Evolutionary conservation across 768 basidiomycete species (phyloP).

Genomic region (Strobilomyces confusus): DNA sequence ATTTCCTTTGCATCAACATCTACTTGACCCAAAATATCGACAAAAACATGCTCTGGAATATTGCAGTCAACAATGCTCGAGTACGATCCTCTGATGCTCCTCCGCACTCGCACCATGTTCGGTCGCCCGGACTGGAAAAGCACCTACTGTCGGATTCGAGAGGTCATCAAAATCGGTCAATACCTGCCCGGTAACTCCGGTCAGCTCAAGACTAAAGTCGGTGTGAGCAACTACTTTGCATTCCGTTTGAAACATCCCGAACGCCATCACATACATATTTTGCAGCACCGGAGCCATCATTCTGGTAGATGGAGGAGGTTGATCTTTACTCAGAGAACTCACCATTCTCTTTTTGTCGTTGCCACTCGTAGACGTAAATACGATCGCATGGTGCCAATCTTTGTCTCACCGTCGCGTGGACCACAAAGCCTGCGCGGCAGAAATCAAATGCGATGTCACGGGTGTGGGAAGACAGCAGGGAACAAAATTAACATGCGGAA

Average conservation of each 20-base stretch:
- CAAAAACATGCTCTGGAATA: conserved; percentile 89
- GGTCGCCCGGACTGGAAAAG: conserved; percentile 88
- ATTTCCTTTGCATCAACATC: conserved; percentile 89
- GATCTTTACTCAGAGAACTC: too few relatives aligned
- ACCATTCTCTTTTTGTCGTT: background rate
- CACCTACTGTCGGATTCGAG: conserved; percentile 71
- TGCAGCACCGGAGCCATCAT: too few relatives aligned
- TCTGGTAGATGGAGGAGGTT: too few relatives aligned
- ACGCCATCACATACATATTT: too few relatives aligned
- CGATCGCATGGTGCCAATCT: background rate
- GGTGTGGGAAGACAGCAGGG: background rate
- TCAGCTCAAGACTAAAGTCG: conserved; percentile 80
- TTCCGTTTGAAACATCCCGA: background rate
- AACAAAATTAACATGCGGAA: background rate
- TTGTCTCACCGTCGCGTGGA: too few relatives aligned
- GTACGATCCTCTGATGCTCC: conserved; percentile 85
- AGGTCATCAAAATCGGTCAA: conserved; percentile 76
- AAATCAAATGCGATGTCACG: background rate
- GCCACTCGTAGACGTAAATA: background rate
- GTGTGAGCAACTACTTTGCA: conserved; percentile 47
- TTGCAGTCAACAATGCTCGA: conserved; percentile 83
- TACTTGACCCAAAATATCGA: conserved; percentile 85
- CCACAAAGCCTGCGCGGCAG: background rate
- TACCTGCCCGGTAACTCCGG: conserved; percentile 78
- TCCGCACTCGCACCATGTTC: conserved; percentile 86